These are phyloP conservation scores for Russula abietina DNA, from an alignment of 768 basidiomycete species.

Conservation along the genomic window DNA sequence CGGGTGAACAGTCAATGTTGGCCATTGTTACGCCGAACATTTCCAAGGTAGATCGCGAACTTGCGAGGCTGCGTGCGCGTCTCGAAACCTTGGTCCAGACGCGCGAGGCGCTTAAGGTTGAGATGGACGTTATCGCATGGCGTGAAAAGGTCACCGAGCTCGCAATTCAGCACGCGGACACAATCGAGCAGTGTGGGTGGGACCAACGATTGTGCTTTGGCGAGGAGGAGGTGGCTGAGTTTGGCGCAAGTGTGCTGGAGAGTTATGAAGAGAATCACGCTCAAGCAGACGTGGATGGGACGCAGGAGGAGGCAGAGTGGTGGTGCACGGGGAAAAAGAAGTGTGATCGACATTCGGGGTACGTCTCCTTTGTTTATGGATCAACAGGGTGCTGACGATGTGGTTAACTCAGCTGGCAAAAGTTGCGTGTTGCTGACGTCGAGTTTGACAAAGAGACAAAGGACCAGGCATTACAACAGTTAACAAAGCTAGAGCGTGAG, in stretches of 20 bases:
- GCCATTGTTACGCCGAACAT: slow-evolving; percentile 35
- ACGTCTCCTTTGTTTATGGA: slow-evolving; percentile 24
- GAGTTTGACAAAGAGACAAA: slow-evolving; percentile 70
- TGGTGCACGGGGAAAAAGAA: slow-evolving; percentile 74
- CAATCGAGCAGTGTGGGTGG: slow-evolving; percentile 77
- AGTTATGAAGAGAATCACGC: slow-evolving; percentile 48
- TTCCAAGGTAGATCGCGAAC: slow-evolving; percentile 51
- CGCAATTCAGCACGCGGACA: slow-evolving; percentile 59
- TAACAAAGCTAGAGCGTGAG: slow-evolving; percentile 72
- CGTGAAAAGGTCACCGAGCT: slow-evolving; percentile 62
- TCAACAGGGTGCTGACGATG: slow-evolving; percentile 14
- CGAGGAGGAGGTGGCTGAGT: slow-evolving; percentile 73
- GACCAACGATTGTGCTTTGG: slow-evolving; percentile 79
- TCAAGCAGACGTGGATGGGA: slow-evolving; percentile 37
- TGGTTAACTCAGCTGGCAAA: slow-evolving; percentile 59
- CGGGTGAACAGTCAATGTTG: neutral
- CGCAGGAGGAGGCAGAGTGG: slow-evolving; percentile 47
- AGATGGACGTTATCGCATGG: slow-evolving; percentile 65
- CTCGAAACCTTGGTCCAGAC: slow-evolving; percentile 54
- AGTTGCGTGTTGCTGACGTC: slow-evolving; percentile 64
- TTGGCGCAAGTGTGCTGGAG: slow-evolving; percentile 59
- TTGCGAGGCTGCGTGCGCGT: slow-evolving; percentile 45
- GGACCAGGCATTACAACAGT: slow-evolving; percentile 56
- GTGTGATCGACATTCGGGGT: slow-evolving; percentile 79
- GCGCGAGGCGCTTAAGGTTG: slow-evolving; percentile 59